phyloP scores from a whole-genome alignment of 495 filamentous ascomycete species.

The Pyrenula massariospora region DNA sequence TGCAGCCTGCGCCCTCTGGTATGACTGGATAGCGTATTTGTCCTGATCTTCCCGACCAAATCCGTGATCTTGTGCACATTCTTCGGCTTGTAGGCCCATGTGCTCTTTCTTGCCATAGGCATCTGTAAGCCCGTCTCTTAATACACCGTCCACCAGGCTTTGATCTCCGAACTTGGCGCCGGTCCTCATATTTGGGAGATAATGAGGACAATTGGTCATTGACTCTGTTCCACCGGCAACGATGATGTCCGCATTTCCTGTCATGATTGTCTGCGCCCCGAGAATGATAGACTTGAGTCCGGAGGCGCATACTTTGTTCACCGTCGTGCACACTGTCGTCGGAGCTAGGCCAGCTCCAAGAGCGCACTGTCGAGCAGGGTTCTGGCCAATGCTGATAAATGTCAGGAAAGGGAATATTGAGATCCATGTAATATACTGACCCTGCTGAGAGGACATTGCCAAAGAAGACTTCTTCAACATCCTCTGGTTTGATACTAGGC shows the following conservation, averaged over 20 bases:
- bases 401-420: too few species aligned
- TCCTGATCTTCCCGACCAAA: constrained; percentile 79
- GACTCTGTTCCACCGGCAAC: constrained; percentile 91
- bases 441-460: constrained; percentile 95
- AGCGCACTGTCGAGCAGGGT: constrained; percentile 89
- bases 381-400: constrained; percentile 90
- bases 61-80: constrained; percentile 75
- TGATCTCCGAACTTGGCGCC: constrained; percentile 88
- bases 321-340: constrained; percentile 72
- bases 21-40: constrained; percentile 83
- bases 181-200: constrained; percentile 69
- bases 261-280: constrained; percentile 92
- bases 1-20: constrained; percentile 83
- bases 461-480: constrained; percentile 93
- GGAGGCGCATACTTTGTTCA: constrained; percentile 98
- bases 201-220: constrained; percentile 98
- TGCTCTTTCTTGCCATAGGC: constrained; percentile 82
- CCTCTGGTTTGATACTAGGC: constrained; percentile 68
- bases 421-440: too few species aligned
- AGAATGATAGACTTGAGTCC: constrained; percentile 88
- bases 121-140: constrained; percentile 86
- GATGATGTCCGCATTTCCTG: constrained; percentile 78
- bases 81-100: constrained; percentile 88
- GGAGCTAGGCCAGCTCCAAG: constrained; percentile 73
- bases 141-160: constrained; percentile 74